Evolutionary conservation across 1,284 basidiomycete species (phyloP).

Genomic region (Irpex sp.): DNA sequence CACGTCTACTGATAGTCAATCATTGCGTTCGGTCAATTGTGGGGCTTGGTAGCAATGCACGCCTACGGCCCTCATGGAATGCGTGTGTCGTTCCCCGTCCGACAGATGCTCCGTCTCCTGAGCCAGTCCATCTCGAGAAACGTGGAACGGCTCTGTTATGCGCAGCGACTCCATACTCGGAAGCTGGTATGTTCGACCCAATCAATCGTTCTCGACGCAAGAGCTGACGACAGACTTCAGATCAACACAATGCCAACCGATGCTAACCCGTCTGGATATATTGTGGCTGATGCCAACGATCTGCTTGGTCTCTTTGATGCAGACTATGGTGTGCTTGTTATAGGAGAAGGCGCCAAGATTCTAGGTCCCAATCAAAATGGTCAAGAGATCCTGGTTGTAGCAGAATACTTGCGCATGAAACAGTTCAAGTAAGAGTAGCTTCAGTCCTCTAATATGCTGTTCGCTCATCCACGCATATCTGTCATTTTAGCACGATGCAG

Average conservation of each 20-base stretch:
- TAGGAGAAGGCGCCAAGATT: constrained; percentile 85
- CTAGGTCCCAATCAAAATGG: constrained; percentile 78
- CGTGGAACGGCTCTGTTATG: constrained; percentile 81
- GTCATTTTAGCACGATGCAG: constrained; percentile 45
- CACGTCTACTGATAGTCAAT: constrained; percentile 53
- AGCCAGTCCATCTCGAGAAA: constrained; percentile 84
- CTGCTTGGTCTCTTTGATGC: constrained; percentile 81
- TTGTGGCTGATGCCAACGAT: constrained; percentile 86
- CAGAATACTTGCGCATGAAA: constrained; percentile 82
- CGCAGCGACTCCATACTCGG: constrained; percentile 72
- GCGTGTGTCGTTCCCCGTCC: constrained; percentile 82
- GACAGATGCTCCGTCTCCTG: constrained; percentile 79
- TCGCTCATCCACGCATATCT: background rate
- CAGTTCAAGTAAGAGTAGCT: constrained; percentile 64
- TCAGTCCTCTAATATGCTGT: background rate
- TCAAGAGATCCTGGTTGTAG: constrained; percentile 83
- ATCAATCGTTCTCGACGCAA: background rate
- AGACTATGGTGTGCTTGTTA: constrained; percentile 81
- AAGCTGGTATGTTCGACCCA: constrained; percentile 50
- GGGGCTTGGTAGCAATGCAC: constrained; percentile 86
- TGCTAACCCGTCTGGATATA: constrained; percentile 77
- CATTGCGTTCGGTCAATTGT: constrained; percentile 79
- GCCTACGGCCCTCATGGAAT: constrained; percentile 78
- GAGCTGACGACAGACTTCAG: constrained; percentile 29
- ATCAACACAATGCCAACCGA: constrained; percentile 78